Percentiles rank a stretch among this genome's conserved stretches.
Conservation (phyloP, 2,329 filamentous ascomycete genomes). For the Xylaria arbuscula region DNA sequence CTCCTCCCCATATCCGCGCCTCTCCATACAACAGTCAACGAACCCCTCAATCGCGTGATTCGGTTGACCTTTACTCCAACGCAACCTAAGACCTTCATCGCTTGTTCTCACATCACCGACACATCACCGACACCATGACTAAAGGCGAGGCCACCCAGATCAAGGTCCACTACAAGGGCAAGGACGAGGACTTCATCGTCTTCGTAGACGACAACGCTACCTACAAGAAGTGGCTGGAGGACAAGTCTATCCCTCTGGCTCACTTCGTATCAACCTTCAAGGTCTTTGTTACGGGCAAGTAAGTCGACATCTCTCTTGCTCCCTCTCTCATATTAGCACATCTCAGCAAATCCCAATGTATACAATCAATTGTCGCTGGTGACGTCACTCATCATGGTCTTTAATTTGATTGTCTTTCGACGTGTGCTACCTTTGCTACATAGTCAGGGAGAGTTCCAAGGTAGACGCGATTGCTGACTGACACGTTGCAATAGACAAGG, state of each 20-base stretch:
- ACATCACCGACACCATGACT: conserved; percentile 65
- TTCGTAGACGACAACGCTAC: conserved; percentile 69
- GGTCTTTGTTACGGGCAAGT: conserved; percentile 92
- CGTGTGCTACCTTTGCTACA: neutral
- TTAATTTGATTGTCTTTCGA: neutral
- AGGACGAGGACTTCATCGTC: conserved; percentile 67
- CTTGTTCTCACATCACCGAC: conserved; percentile 7
- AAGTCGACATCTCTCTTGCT: conserved; percentile 56
- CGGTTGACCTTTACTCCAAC: neutral
- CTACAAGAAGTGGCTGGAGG: conserved; percentile 83
- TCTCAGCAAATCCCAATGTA: neutral
- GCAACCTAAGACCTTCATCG: conserved; percentile 10
- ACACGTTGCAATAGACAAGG: conserved; percentile 73
- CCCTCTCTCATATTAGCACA: neutral
- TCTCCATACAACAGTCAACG: conserved; percentile 6
- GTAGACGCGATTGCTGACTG: conserved; percentile 36
- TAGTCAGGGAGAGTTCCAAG: neutral
- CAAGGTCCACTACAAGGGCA: conserved; percentile 89
- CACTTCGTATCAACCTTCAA: conserved; percentile 91
- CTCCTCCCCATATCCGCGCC: neutral
- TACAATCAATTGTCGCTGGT: neutral
- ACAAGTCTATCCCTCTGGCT: conserved; percentile 81
- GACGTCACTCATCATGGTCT: neutral
- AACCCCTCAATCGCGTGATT: conserved; percentile 1
- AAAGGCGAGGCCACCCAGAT: conserved; percentile 75